Base-by-base conservation (phyloP, 371 early-diverging fungal species). In the Mortierella sp. region DNA sequence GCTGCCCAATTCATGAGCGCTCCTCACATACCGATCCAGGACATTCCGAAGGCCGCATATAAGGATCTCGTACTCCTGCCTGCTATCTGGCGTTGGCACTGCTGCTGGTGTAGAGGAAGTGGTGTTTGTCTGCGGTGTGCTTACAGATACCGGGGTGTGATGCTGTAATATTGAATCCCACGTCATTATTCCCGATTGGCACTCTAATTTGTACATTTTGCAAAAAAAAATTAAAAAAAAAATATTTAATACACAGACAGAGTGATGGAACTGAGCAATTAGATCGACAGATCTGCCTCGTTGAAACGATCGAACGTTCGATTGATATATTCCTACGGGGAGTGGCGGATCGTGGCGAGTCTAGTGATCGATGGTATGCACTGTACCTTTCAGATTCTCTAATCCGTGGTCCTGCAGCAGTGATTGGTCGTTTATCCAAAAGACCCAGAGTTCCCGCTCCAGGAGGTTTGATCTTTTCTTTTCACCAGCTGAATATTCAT, bases 371-470 rank as follows among this genome's bases (percentile, higher is more conserved):
- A 30, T 30, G 30, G 4, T 30, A 30, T 30, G 30, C 30, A 30
- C 30, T 20, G 20, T 81, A 75, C 81, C 81, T 75, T 64, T 69
- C n/a, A 81, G 64, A n/a, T 30, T 47, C 30, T 75, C 81, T 26
- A 81, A 45, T 6, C 76, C 76, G 63, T 75, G 76, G 37, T 72
- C 60, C 55, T 73, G 65, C 18, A 75, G 54, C 49, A 66, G 18
- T 11, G 73, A 59, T 30, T 68, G 66, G 57, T 81, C 81, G 40
- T 62, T 66, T 47, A 81, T 30, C 81, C 81, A 81, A 63, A 81
- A 81, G 30, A 81, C 81, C 81, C 81, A 81, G 2, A 81, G 73
- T n/a, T 81, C 81, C 20, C 75, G 58, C 10, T 69, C 73, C 26
- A 75, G 47, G 6, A 49, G n/a, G 11, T 12, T 62, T n/a, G 71